Base-by-base conservation (phyloP, 768 basidiomycete species). In the Lactarius deliciosus region DNA sequence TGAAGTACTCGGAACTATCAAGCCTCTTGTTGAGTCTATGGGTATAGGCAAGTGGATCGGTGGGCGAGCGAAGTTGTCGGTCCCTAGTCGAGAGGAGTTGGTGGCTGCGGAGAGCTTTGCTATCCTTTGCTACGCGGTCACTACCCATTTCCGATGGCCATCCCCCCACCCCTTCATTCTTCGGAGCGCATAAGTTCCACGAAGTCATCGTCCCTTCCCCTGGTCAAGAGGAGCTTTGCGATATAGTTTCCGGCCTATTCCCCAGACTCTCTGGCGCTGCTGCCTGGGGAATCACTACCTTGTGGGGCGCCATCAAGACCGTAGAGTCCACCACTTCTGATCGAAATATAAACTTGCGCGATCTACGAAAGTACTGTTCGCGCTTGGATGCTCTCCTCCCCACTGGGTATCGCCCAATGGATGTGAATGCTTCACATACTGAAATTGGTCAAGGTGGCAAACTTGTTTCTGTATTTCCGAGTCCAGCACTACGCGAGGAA, bases 1-100 rank as follows among this genome's bases (percentile, higher is more conserved):
- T 66, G 97, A 99, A 73, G 89, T 98, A 3, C 83, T 98, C 5
- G 92, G 92, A 0, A 84, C 92, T 58, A 81, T 98, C 71, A 89
- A 94, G 60, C 90, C 93, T 2, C 83, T 98, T 13, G 82, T 90
- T 0, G 90, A 97, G 73, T 94, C 86, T 18, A 77, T 89, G 36
- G 79, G 83, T 5, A 74, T 82, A 20, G 85, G 86, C 30, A 89
- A 91, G 67, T 87, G 87, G 85, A 85, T 95, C 64, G 92, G 96
- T 63, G 85, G 80, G 57, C 80, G 83, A 60, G 92, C 87, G 15
- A 79, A 77, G 36, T 76, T 98, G 54, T 82, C 90, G 13, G 81
- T 96, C 18, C 90, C 94, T 1, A 86, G 88, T 59, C 84, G 87
- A 57, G 91, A 90, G 6, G 80, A 77, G 40, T 86, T 97, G 36